phyloP scores from a whole-genome alignment of 805 yeast genomes.

The Ogataea sp. region DNA sequence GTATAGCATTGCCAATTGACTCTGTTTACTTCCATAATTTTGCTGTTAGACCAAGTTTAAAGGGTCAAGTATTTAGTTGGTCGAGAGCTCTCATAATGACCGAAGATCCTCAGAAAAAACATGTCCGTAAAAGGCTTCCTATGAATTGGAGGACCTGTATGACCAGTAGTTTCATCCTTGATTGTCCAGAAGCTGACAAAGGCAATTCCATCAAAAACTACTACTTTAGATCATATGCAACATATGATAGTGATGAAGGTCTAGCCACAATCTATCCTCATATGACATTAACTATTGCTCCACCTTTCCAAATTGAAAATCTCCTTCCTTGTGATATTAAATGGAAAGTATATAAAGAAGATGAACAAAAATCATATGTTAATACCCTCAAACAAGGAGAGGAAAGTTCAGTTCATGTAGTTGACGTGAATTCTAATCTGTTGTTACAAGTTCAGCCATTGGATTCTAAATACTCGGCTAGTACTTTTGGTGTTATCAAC shows the following conservation, averaged over 20 bases:
- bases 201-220: conserved; percentile 27
- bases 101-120: neutral
- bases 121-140: neutral
- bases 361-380: conserved; percentile 57
- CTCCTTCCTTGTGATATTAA: conserved; percentile 74
- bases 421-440: conserved; percentile 61
- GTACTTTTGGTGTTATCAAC: conserved; percentile 72
- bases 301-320: conserved; percentile 83
- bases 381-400: conserved; percentile 56
- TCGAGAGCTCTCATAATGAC: conserved; percentile 36
- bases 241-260: conserved; percentile 58
- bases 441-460: conserved; percentile 63
- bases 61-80: conserved; percentile 53
- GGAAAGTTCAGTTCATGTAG: conserved; percentile 71
- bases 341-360: conserved; percentile 72
- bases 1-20: conserved; percentile 68
- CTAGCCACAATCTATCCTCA: conserved; percentile 75
- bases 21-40: conserved; percentile 52
- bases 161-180: conserved; percentile 42
- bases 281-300: conserved; percentile 64
- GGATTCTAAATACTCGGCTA: conserved; percentile 50
- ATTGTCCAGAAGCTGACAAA: conserved; percentile 42
- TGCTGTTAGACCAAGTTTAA: conserved; percentile 53
- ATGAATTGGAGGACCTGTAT: conserved; percentile 60
- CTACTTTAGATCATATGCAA: conserved; percentile 68